Conservation (phyloP, 2,329 filamentous ascomycete genomes). For the Cladorrhinum sp. region DNA sequence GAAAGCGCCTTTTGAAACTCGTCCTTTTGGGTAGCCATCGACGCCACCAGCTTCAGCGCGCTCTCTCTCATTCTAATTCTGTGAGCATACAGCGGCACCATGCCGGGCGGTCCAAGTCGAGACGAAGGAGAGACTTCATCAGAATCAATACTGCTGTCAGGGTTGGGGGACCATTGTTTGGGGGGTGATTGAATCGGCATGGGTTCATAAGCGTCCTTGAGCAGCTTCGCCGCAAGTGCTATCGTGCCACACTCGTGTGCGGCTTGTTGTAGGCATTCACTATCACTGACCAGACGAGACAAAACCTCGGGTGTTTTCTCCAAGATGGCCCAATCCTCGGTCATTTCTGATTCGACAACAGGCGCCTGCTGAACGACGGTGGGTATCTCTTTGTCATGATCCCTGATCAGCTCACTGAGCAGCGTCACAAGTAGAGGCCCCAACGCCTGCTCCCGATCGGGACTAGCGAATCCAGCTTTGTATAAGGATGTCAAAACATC, state of each 20-base stretch:
- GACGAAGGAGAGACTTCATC: constrained; percentile 33
- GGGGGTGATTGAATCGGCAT: constrained; percentile 33
- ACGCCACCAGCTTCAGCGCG: constrained; percentile 74
- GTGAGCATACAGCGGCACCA: constrained; percentile 60
- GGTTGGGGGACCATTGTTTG: constrained; percentile 38
- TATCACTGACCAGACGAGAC: constrained; percentile 75
- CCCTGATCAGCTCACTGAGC: constrained; percentile 63
- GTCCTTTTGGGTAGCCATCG: constrained; percentile 77
- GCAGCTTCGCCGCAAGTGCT: constrained; percentile 44
- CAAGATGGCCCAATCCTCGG: constrained; percentile 51
- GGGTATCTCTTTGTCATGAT: constrained; percentile 36
- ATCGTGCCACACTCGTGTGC: constrained; percentile 64
- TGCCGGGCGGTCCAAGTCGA: constrained; percentile 58
- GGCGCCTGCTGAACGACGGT: constrained; percentile 28
- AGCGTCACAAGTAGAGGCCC: constrained; percentile 67
- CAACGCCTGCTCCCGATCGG: constrained; percentile 61
- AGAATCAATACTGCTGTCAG: constrained; percentile 18
- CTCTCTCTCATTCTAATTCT: constrained; percentile 73
- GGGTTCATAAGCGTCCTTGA: constrained; percentile 51
- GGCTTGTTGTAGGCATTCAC: constrained; percentile 74
- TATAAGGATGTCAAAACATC: constrained; percentile 67
- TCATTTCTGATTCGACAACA: constrained; percentile 38
- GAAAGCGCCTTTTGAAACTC: constrained; percentile 79
- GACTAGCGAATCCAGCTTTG: constrained; percentile 63
- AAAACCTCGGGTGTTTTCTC: constrained; percentile 74